Conservation (phyloP, 140 eudicot genomes). For the Cichorium intybus region DNA sequence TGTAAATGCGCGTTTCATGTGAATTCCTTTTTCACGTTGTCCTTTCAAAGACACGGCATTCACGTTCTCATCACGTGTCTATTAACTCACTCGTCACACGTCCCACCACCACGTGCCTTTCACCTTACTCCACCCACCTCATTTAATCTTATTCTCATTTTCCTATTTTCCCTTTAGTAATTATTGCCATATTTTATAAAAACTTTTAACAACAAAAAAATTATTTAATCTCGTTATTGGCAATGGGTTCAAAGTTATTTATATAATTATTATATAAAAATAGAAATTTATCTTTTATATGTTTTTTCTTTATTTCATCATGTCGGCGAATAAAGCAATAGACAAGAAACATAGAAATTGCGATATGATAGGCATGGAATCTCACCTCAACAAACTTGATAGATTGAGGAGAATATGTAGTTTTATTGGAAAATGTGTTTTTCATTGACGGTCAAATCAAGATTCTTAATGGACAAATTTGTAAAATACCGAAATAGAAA, state of each 20-base stretch:
- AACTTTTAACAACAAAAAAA: neutral
- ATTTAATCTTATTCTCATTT: neutral
- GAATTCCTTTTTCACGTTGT: slow-evolving; percentile 43
- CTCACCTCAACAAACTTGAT: neutral
- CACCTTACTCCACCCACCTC: slow-evolving; percentile 27
- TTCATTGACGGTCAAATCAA: neutral
- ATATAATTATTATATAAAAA: no score
- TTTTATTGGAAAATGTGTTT: no score
- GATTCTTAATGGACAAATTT: neutral
- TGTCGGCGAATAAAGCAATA: neutral
- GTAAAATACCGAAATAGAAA: no score
- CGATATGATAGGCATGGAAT: neutral
- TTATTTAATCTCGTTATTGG: no score
- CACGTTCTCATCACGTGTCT: slow-evolving; percentile 41
- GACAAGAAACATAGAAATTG: neutral
- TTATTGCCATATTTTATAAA: neutral
- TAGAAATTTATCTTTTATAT: neutral
- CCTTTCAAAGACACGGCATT: slow-evolving; percentile 36
- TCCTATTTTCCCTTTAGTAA: neutral
- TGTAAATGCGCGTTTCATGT: slow-evolving; percentile 32
- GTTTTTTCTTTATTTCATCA: neutral
- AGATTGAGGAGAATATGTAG: no score
- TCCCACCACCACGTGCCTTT: slow-evolving; percentile 40
- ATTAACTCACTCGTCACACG: slow-evolving; percentile 26
- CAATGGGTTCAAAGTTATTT: neutral